These are phyloP conservation scores for Ensete ventricosum DNA, from an alignment of 176 grass and related monocot genomes.

Conservation along the genomic window DNA sequence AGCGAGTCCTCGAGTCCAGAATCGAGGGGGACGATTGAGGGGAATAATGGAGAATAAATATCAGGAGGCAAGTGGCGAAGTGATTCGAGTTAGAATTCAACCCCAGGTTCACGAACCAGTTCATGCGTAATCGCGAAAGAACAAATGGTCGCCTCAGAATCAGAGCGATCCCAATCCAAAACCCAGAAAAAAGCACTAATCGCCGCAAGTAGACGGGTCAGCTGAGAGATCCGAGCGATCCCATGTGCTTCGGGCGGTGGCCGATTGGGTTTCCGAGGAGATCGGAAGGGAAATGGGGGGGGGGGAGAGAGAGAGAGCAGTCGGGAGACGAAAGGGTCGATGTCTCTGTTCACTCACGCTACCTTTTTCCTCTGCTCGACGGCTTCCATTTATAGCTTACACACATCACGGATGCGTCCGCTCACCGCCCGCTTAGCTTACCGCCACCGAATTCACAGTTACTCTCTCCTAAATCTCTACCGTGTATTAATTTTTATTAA, in stretches of 20 bases:
- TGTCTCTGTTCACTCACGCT: too few relatives aligned
- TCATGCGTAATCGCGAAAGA: constrained; percentile 50
- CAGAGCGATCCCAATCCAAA: not conserved
- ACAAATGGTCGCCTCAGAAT: constrained; percentile 7
- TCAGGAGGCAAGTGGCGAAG: constrained; percentile 85
- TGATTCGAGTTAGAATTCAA: constrained; percentile 93
- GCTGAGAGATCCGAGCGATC: not conserved
- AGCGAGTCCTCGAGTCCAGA: constrained; percentile 39
- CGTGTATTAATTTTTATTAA: too few relatives aligned
- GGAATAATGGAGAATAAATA: constrained; percentile 94
- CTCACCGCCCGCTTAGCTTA: too few relatives aligned
- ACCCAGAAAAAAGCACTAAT: not conserved
- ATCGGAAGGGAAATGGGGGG: not conserved
- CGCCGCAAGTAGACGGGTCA: not conserved
- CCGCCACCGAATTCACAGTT: too few relatives aligned
- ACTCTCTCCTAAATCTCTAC: too few relatives aligned
- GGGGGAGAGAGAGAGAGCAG: too few relatives aligned
- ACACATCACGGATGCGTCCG: not conserved
- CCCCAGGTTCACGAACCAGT: constrained; percentile 96
- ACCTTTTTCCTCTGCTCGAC: not conserved
- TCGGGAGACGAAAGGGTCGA: not conserved
- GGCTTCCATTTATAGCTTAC: constrained; percentile 1
- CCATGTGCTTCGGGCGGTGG: constrained; percentile 7
- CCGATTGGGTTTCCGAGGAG: not conserved
- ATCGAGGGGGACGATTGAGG: constrained; percentile 52